Percentiles rank a stretch among this genome's conserved stretches.
Conservation (phyloP, 306 rosid species). For the Cercis canadensis region DNA sequence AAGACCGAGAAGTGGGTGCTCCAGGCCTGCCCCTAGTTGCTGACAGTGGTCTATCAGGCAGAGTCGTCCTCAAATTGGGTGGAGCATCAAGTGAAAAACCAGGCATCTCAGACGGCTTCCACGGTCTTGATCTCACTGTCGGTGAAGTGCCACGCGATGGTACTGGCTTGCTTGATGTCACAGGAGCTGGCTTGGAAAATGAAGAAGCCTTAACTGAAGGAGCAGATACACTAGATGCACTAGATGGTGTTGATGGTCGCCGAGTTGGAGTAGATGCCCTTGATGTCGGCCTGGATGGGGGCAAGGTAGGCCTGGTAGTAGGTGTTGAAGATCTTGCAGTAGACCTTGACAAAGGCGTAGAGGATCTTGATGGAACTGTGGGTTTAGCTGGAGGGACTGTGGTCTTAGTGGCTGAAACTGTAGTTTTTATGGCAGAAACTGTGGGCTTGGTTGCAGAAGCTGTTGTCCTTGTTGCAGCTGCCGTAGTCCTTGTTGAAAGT, state of each 20-base stretch:
- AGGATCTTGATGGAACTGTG: constrained; percentile 70
- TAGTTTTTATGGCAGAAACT: constrained; percentile 50
- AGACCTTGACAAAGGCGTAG: constrained; percentile 82
- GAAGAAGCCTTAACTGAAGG: constrained; percentile 57
- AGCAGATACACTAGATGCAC: constrained; percentile 57
- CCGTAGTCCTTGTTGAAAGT: constrained; percentile 54
- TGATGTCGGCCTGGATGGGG: constrained; percentile 76
- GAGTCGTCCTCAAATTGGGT: constrained; percentile 85
- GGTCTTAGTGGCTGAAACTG: constrained; percentile 46
- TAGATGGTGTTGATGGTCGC: constrained; percentile 73
- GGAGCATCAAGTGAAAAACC: constrained; percentile 94
- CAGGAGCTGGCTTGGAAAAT: constrained; percentile 60
- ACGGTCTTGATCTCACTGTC: constrained; percentile 84
- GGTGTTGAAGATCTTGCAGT: constrained; percentile 87
- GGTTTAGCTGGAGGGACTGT: constrained; percentile 56
- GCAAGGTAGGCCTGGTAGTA: constrained; percentile 76
- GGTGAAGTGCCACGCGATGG: constrained; percentile 93
- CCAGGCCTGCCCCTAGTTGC: constrained; percentile 96
- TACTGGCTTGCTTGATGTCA: constrained; percentile 57
- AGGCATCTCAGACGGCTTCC: constrained; percentile 97
- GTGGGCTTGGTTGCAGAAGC: constrained; percentile 56
- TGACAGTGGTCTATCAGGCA: constrained; percentile 88
- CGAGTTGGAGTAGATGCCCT: constrained; percentile 94
- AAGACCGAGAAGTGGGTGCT: constrained; percentile 85
- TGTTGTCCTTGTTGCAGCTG: constrained; percentile 57